Conservation (phyloP, 2,329 filamentous ascomycete genomes). For the Furcasterigmium furcatum region DNA sequence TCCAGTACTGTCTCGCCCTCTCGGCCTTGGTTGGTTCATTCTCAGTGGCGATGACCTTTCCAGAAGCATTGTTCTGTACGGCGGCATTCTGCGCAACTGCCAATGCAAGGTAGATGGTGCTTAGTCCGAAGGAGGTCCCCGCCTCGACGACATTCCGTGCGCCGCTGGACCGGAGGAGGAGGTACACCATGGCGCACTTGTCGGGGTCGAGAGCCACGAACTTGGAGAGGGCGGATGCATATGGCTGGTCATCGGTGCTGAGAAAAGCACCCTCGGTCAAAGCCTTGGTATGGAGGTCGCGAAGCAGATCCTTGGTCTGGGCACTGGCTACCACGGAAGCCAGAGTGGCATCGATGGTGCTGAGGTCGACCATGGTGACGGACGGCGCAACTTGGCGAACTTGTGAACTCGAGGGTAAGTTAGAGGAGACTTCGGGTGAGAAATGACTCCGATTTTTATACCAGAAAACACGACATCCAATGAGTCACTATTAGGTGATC, state of each 20-base stretch:
- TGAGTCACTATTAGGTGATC: too few relatives aligned
- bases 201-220: constrained; percentile 58
- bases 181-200: constrained; percentile 55
- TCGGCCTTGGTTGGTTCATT: constrained; percentile 52
- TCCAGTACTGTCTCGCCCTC: constrained; percentile 51
- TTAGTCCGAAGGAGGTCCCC: constrained; percentile 59
- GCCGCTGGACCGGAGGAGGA: constrained; percentile 42
- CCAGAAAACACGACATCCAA: too few relatives aligned
- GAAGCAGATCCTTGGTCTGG: constrained; percentile 20
- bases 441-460: too few relatives aligned
- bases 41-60: constrained; percentile 57
- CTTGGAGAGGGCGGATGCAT: constrained; percentile 32
- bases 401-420: too few relatives aligned
- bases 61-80: constrained; percentile 13
- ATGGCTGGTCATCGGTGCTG: constrained; percentile 17
- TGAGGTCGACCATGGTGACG: neutral
- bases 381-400: too few relatives aligned
- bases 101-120: constrained; percentile 59
- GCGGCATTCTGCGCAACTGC: constrained; percentile 47
- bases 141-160: constrained; percentile 55
- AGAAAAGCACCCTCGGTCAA: constrained; percentile 23
- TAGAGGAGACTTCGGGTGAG: too few relatives aligned
- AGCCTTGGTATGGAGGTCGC: constrained; percentile 23
- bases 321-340: constrained; percentile 22
- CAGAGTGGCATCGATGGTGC: constrained; percentile 21